phyloP scores from a whole-genome alignment of 2,329 filamentous ascomycete genomes.

The Colletotrichum eleusines region DNA sequence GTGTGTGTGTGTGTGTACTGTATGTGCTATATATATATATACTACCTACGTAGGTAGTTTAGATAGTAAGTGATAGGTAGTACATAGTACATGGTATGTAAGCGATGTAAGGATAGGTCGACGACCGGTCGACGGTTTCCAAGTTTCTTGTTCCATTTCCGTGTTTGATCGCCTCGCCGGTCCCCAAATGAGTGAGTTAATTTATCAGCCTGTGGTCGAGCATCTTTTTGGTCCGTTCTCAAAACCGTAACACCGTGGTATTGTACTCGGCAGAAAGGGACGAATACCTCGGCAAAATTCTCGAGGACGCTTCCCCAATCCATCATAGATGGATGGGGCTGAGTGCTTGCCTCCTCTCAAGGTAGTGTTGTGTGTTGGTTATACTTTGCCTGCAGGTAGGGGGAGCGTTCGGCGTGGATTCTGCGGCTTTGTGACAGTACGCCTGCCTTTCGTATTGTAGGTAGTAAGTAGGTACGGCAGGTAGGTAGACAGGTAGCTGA shows the following conservation, averaged over 20 bases:
- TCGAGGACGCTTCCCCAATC: not conserved
- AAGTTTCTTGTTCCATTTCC: not conserved
- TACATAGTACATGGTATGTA: not conserved
- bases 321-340: no score
- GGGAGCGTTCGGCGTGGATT: constrained; percentile 5
- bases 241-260: not conserved
- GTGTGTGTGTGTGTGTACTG: no score
- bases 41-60: no score
- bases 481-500: no score
- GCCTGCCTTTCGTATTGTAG: not conserved
- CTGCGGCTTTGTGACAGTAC: not conserved
- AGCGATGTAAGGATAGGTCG: not conserved
- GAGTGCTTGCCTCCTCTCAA: not conserved
- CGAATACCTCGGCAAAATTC: not conserved
- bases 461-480: no score
- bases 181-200: constrained; percentile 14
- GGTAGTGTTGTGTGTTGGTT: not conserved
- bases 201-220: not conserved
- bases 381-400: not conserved
- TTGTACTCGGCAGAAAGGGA: constrained; percentile 4
- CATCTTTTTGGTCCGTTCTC: constrained; percentile 11
- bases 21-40: no score
- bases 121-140: not conserved
- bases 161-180: constrained; percentile 4
- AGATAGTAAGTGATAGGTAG: no score